phyloP scores from a whole-genome alignment of 2,329 filamentous ascomycete species.

The Cadophora gregata region DNA sequence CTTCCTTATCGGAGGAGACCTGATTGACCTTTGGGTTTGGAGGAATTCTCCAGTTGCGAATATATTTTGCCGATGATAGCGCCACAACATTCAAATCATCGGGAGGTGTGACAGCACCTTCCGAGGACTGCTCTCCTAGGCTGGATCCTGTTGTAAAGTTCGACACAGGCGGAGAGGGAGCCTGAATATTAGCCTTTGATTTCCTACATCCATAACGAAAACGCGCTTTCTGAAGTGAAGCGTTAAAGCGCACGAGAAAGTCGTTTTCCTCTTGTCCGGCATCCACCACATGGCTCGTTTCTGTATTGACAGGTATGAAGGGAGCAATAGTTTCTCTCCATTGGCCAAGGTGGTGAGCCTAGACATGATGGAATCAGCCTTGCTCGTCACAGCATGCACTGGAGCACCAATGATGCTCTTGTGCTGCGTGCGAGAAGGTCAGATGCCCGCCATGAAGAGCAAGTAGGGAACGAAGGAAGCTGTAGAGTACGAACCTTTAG shows the following conservation, averaged over 20 bases:
- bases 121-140: background rate
- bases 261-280: background rate
- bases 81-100: background rate
- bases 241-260: too few relatives aligned
- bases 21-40: background rate
- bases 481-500: background rate
- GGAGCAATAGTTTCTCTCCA: background rate
- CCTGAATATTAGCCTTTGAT: background rate
- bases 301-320: background rate
- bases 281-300: background rate
- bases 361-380: background rate
- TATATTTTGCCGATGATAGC: background rate
- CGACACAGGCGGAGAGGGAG: background rate
- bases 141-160: background rate
- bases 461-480: background rate
- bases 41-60: background rate
- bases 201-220: background rate
- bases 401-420: background rate
- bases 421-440: background rate
- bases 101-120: background rate
- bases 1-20: background rate
- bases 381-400: background rate
- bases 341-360: background rate
- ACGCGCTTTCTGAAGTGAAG: background rate
- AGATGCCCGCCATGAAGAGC: background rate